Evolutionary conservation across 805 yeast genomes (phyloP).

Genomic region (Ogataea polymorpha): DNA sequence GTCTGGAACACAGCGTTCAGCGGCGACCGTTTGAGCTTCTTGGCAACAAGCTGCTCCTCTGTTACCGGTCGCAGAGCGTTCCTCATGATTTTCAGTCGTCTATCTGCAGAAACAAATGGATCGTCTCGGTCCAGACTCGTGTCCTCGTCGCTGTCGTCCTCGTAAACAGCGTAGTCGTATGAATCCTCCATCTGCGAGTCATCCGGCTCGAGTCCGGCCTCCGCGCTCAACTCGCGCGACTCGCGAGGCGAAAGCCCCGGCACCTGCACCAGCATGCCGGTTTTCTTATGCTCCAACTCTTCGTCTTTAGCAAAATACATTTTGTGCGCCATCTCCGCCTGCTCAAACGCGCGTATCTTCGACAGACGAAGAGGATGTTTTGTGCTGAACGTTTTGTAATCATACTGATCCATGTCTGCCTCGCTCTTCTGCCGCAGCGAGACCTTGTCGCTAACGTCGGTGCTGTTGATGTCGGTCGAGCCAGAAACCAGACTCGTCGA

Average conservation of each 20-base stretch:
- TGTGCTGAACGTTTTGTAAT: constrained; percentile 35
- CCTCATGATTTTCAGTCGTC: constrained; percentile 26
- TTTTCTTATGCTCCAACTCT: constrained; percentile 13
- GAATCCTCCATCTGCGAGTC: constrained; percentile 12
- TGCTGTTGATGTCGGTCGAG: constrained; percentile 19
- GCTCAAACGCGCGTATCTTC: constrained; percentile 36
- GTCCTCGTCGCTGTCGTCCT: constrained; percentile 13
- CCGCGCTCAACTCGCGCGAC: constrained; percentile 10
- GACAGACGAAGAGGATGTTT: constrained; percentile 33
- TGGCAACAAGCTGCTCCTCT: constrained; percentile 23
- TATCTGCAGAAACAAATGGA: constrained; percentile 21
- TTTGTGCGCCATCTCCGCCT: constrained; percentile 34
- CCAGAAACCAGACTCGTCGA: constrained; percentile 19
- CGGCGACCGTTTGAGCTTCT: constrained; percentile 23
- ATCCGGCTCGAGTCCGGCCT: background rate
- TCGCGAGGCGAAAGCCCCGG: constrained; percentile 15
- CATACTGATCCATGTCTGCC: constrained; percentile 31
- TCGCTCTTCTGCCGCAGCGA: constrained; percentile 24
- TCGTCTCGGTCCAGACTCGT: constrained; percentile 9
- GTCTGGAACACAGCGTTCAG: constrained; percentile 29
- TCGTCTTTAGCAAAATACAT: constrained; percentile 29
- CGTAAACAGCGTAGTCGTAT: constrained; percentile 8
- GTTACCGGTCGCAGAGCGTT: constrained; percentile 27
- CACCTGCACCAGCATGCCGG: constrained; percentile 11
- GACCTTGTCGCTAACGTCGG: constrained; percentile 23